Evolutionary conservation across 352 stramenopile species (phyloP), one percentile per base, ranked within the genome.

Genomic region (Globisporangium alternatum): DNA sequence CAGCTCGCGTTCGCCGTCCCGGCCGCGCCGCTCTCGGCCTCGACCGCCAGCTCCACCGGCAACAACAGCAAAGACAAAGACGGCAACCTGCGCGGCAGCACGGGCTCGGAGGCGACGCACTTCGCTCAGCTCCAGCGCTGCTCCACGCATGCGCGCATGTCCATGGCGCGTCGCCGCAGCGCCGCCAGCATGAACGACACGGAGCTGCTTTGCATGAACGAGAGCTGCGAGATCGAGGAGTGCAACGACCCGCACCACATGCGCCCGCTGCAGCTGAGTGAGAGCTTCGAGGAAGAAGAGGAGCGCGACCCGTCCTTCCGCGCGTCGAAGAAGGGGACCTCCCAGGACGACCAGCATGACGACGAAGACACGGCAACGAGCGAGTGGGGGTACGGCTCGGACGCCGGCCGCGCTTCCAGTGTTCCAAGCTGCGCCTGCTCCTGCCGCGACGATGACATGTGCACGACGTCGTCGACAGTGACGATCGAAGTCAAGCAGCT

Each of bases 401-500:
- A 84, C 15, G 62, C 60, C 2, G 76, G 69, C 31, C 74, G 74
- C 35, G 51, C 64, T n/a, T 84, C 76, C 6, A 78, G 69, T 19
- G 70, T 71, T 15, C 55, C 70, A 53, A 90, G 81, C 67, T 77
- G 66, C 48, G 49, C 67, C 43, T 90, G 81, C 66, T 88, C 78
- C 44, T 74, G 60, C 39, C 65, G 57, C 0, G 73, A 80, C 28
- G 71, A 75, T 7, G 76, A 83, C 33, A 54, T 76, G 22, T 77
- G 66, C 22, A 75, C 67, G 41, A 78, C 79, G 21, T 78, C 79
- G 22, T 81, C 77, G 6, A 66, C 57, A 1, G 70, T 87, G 45
- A 68, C 84, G 60, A 91, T 91, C 65, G 74, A 84, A 63, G 78
- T 84, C 62, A 82, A 71, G 19, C 82, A 91, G 62, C 77, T 91